These are phyloP conservation scores for Collybia nuda DNA, from an alignment of 768 basidiomycete genomes.

Conservation along the genomic window DNA sequence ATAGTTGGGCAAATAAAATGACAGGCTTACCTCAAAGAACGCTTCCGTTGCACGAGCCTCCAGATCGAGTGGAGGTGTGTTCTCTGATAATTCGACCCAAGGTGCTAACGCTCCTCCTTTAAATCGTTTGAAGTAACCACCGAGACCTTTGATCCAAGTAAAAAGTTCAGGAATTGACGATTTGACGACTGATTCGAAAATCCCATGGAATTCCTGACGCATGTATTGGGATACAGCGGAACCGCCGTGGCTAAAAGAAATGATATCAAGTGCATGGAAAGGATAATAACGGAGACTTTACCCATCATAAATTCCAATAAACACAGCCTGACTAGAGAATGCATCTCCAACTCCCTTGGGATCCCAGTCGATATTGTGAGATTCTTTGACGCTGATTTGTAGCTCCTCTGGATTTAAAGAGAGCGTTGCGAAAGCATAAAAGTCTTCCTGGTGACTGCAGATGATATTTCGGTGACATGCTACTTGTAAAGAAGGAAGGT, in stretches of 20 bases:
- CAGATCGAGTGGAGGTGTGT: slow-evolving; percentile 54
- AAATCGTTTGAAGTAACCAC: slow-evolving; percentile 92
- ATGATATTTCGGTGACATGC: background rate
- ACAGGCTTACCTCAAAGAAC: slow-evolving; percentile 75
- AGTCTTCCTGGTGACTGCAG: slow-evolving; percentile 87
- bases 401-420: slow-evolving; percentile 79
- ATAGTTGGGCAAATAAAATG: slow-evolving; percentile 1
- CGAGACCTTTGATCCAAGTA: slow-evolving; percentile 73
- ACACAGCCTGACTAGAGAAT: slow-evolving; percentile 74
- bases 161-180: slow-evolving; percentile 72
- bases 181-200: slow-evolving; percentile 80
- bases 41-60: slow-evolving; percentile 85
- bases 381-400: slow-evolving; percentile 57
- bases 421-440: slow-evolving; percentile 73
- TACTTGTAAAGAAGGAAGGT: background rate
- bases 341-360: slow-evolving; percentile 50
- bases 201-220: slow-evolving; percentile 79
- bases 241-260: slow-evolving; percentile 74
- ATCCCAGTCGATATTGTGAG: slow-evolving; percentile 71
- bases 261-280: slow-evolving; percentile 2
- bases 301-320: slow-evolving; percentile 93
- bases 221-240: slow-evolving; percentile 87
- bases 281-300: slow-evolving; percentile 29
- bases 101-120: slow-evolving; percentile 75
- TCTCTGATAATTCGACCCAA: slow-evolving; percentile 48